Conservation (phyloP, 768 basidiomycete species). For the Mycena rebaudengoi region DNA sequence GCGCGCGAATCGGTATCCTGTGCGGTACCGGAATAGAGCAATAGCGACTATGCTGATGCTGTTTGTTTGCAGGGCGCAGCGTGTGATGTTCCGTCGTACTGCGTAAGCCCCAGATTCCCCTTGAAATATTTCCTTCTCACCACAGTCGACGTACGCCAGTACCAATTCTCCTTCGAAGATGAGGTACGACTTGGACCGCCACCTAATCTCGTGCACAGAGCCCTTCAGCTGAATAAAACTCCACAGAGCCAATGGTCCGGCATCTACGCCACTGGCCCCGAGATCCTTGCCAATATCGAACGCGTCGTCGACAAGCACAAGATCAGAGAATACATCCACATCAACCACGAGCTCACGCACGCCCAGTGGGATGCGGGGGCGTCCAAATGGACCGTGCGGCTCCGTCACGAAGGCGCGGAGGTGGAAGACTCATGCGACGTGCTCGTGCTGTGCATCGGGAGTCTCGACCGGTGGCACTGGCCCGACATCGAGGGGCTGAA, state of each 20-base stretch:
- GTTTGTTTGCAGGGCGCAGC: neutral
- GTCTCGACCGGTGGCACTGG: constrained; percentile 69
- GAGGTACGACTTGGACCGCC: neutral
- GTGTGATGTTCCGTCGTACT: constrained; percentile 9
- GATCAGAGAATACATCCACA: constrained; percentile 9
- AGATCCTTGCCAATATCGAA: constrained; percentile 13
- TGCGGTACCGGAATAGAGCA: too few relatives aligned
- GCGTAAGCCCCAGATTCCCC: neutral
- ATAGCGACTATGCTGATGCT: too few relatives aligned
- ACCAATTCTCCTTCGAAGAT: constrained; percentile 17
- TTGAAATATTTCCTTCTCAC: neutral
- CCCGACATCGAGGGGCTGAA: constrained; percentile 68
- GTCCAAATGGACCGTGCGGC: constrained; percentile 64
- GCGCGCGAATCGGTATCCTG: constrained; percentile 10
- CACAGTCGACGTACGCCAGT: neutral
- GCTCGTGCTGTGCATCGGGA: constrained; percentile 62
- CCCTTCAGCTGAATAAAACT: neutral
- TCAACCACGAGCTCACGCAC: constrained; percentile 19
- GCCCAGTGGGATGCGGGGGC: constrained; percentile 43
- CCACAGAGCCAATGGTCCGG: constrained; percentile 15
- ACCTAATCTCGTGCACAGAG: neutral
- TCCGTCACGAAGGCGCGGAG: constrained; percentile 48
- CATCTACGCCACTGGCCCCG: constrained; percentile 13
- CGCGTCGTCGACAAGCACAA: constrained; percentile 18
- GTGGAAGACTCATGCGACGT: constrained; percentile 66